A percentile compares a stretch with the other conserved stretches of the same genome.
Conservation (phyloP, 192 early-diverging fungal species). For the Coemansia sp. region DNA sequence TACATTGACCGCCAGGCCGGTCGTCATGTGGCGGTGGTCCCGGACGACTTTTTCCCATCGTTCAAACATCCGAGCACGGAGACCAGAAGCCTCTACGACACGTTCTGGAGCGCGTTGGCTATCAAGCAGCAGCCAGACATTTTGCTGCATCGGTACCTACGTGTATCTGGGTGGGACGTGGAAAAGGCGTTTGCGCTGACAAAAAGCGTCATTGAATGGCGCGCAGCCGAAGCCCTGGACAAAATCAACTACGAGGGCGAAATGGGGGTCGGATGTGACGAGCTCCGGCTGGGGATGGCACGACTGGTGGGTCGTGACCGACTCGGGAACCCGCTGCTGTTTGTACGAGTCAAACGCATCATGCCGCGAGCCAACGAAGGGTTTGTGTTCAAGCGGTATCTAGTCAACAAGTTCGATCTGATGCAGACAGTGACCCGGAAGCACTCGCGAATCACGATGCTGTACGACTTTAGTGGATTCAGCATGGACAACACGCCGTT, state of each 20-base stretch:
- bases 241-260: slow-evolving; percentile 37
- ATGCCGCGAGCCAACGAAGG: slow-evolving; percentile 43
- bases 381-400: slow-evolving; percentile 34
- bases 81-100: slow-evolving; percentile 29
- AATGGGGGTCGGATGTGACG: slow-evolving; percentile 20
- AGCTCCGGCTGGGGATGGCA: slow-evolving; percentile 29
- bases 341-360: slow-evolving; percentile 22
- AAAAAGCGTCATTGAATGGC: slow-evolving; percentile 33
- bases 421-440: slow-evolving; percentile 29
- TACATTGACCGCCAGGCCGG: slow-evolving; percentile 25
- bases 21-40: slow-evolving; percentile 24
- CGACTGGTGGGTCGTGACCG: slow-evolving; percentile 36
- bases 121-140: slow-evolving; percentile 44
- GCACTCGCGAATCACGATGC: slow-evolving; percentile 24
- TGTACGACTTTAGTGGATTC: slow-evolving; percentile 46
- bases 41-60: slow-evolving; percentile 35
- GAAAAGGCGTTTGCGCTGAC: slow-evolving; percentile 24
- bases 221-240: slow-evolving; percentile 34
- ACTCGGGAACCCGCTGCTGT: slow-evolving; percentile 29
- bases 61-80: slow-evolving; percentile 24
- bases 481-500: slow-evolving; percentile 47
- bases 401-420: slow-evolving; percentile 28
- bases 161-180: slow-evolving; percentile 35
- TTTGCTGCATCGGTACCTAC: slow-evolving; percentile 36
- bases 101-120: slow-evolving; percentile 30